phyloP scores from a whole-genome alignment of 352 stramenopile species.

The Globisporangium paroecandrum region DNA sequence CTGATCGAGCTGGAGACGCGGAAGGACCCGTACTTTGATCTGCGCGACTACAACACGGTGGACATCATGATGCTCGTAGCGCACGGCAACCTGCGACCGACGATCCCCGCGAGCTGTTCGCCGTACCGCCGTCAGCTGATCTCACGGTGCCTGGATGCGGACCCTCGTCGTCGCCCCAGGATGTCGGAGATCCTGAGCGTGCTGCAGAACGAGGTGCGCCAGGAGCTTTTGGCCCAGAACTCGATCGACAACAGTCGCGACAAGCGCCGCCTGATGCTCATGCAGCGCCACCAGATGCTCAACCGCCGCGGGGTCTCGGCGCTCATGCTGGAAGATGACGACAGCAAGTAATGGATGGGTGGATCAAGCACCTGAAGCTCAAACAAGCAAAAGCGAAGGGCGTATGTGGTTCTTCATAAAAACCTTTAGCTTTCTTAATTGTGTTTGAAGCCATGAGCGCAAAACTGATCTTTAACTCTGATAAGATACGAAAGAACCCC shows the following conservation, averaged over 20 bases:
- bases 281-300: slow-evolving; percentile 74
- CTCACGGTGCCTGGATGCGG: slow-evolving; percentile 51
- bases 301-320: slow-evolving; percentile 68
- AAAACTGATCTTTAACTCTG: not conserved
- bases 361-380: not conserved
- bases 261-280: slow-evolving; percentile 62
- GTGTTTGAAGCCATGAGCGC: not conserved
- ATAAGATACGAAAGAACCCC: slow-evolving; percentile 1
- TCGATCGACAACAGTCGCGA: slow-evolving; percentile 57
- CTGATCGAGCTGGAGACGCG: slow-evolving; percentile 80
- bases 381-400: not conserved
- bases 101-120: slow-evolving; percentile 56
- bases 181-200: slow-evolving; percentile 78
- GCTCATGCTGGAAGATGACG: slow-evolving; percentile 28
- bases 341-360: not conserved
- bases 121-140: slow-evolving; percentile 67
- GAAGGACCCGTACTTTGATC: slow-evolving; percentile 68
- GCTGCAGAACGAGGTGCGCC: slow-evolving; percentile 70
- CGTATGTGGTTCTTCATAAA: not conserved
- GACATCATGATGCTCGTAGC: slow-evolving; percentile 83
- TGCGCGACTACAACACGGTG: slow-evolving; percentile 57
- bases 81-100: slow-evolving; percentile 51
- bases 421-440: not conserved
- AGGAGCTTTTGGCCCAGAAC: slow-evolving; percentile 70
- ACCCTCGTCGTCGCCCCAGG: slow-evolving; percentile 53